These are phyloP conservation scores for Angophora floribunda DNA, from an alignment of 345 rosid species.

Conservation along the genomic window DNA sequence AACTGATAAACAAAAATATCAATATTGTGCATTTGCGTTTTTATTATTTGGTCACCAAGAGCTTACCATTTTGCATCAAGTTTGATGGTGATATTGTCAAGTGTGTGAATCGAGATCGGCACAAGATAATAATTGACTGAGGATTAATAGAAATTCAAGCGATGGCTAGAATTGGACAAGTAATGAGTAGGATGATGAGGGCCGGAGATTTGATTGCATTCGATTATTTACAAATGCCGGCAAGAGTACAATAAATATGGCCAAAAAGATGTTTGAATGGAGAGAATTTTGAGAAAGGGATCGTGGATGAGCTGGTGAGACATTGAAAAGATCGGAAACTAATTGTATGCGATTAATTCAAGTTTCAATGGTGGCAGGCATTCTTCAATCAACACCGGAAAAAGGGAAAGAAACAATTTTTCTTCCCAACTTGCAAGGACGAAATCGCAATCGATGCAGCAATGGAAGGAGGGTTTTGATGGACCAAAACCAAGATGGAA, in stretches of 20 bases:
- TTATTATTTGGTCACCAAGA: neutral
- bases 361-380: neutral
- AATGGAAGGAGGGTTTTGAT: neutral
- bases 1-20: too few species aligned
- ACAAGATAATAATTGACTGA: neutral
- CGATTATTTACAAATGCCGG: too few species aligned
- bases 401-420: neutral
- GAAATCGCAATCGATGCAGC: neutral
- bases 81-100: neutral
- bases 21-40: neutral
- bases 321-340: neutral
- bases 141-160: neutral
- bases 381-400: neutral
- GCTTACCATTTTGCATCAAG: neutral
- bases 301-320: neutral
- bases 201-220: neutral
- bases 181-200: rapidly evolving
- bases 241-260: neutral
- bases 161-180: neutral
- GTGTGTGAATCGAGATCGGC: neutral
- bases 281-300: neutral
- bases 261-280: neutral
- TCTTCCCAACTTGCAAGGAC: neutral
- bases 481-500: neutral
- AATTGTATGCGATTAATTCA: neutral